phyloP scores from a whole-genome alignment of 2,329 filamentous ascomycete species.

The Aspergillus versicolor region DNA sequence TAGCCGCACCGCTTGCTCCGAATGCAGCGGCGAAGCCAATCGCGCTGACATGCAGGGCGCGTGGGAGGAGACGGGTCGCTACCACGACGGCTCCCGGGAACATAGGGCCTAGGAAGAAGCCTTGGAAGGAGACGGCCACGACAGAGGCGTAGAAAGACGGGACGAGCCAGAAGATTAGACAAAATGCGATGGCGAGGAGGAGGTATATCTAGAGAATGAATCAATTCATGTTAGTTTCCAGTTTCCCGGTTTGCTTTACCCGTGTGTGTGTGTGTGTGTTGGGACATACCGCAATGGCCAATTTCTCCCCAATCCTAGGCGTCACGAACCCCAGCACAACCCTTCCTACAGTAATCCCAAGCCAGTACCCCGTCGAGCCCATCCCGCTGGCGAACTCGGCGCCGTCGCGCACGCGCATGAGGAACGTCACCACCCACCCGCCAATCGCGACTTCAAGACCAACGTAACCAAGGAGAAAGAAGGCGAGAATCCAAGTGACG shows the following conservation, averaged over 20 bases:
- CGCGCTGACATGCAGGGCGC: constrained; percentile 71
- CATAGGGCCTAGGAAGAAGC: constrained; percentile 77
- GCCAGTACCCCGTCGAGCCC: constrained; percentile 79
- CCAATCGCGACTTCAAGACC: constrained; percentile 70
- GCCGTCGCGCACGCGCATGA: constrained; percentile 73
- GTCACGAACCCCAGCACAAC: constrained; percentile 75
- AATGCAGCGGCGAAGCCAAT: constrained; percentile 80
- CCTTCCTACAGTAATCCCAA: constrained; percentile 73
- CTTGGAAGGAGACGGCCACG: constrained; percentile 68
- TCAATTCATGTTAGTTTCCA: constrained; percentile 1
- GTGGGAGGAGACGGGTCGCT: constrained; percentile 71
- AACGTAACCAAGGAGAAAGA: constrained; percentile 77
- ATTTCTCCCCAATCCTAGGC: constrained; percentile 65
- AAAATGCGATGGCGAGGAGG: constrained; percentile 59
- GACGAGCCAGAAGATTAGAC: constrained; percentile 79
- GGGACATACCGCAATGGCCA: constrained; percentile 50
- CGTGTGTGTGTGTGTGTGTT: neutral
- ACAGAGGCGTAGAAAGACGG: constrained; percentile 73
- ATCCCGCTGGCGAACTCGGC: constrained; percentile 71
- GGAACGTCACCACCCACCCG: constrained; percentile 83
- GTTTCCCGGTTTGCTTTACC: neutral
- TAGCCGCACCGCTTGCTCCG: constrained; percentile 66
- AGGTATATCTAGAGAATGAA: constrained; percentile 61
- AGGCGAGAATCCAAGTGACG: constrained; percentile 33
- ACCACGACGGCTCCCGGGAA: constrained; percentile 74